phyloP scores from a whole-genome alignment of 352 stramenopile genomes.

The Phytophthora constricta region DNA sequence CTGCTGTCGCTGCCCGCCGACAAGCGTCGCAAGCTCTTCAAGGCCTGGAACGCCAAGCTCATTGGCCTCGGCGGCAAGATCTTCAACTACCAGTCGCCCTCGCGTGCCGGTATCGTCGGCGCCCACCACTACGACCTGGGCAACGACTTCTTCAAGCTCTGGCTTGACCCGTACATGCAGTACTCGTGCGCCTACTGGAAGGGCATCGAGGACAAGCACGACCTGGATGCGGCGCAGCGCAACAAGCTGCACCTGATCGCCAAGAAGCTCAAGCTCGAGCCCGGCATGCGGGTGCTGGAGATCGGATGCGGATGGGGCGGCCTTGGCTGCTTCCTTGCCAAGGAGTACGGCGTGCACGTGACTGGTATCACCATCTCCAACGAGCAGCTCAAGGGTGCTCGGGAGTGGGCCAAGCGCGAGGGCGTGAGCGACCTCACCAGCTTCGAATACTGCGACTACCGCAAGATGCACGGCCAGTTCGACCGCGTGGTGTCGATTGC shows the following conservation, averaged over 20 bases:
- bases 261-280: slow-evolving; percentile 86
- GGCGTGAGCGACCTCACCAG: slow-evolving; percentile 86
- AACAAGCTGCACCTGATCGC: slow-evolving; percentile 91
- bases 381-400: slow-evolving; percentile 89
- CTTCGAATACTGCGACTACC: slow-evolving; percentile 93
- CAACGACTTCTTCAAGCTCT: slow-evolving; percentile 92
- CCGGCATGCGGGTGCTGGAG: slow-evolving; percentile 86
- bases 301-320: slow-evolving; percentile 92
- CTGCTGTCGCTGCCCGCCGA: slow-evolving; percentile 71
- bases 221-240: slow-evolving; percentile 84
- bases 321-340: slow-evolving; percentile 87
- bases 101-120: slow-evolving; percentile 81
- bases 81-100: slow-evolving; percentile 90
- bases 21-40: slow-evolving; percentile 87
- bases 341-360: slow-evolving; percentile 87
- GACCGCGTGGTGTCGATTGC: slow-evolving; percentile 90
- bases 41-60: slow-evolving; percentile 88
- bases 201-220: slow-evolving; percentile 65
- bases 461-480: slow-evolving; percentile 88
- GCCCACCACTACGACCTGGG: slow-evolving; percentile 89
- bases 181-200: slow-evolving; percentile 91
- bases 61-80: slow-evolving; percentile 74
- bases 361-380: slow-evolving; percentile 92
- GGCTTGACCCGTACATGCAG: slow-evolving; percentile 88
- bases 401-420: slow-evolving; percentile 76